Conservation (phyloP, 768 basidiomycete genomes). For the Amanita pseudoporphyria region DNA sequence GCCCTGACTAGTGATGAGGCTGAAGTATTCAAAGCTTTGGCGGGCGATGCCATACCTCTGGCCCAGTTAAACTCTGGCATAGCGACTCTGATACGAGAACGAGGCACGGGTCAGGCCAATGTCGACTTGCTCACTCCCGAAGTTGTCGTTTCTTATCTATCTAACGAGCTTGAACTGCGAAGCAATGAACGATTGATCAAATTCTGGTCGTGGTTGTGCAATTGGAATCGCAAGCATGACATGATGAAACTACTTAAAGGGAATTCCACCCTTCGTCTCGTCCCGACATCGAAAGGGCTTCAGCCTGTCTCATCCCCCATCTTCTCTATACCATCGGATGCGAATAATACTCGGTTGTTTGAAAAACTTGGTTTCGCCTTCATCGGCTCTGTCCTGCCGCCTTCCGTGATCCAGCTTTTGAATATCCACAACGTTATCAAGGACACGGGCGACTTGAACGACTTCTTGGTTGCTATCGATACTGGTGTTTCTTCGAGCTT, state of each 20-base stretch:
- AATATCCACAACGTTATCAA: slow-evolving; percentile 13
- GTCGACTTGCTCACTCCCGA: slow-evolving; percentile 18
- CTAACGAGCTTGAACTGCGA: slow-evolving; percentile 9
- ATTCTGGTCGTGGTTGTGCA: slow-evolving; percentile 36
- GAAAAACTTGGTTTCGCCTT: slow-evolving; percentile 23
- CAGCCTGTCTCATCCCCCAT: slow-evolving; percentile 16
- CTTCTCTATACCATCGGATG: slow-evolving; percentile 19
- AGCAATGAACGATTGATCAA: slow-evolving; percentile 24
- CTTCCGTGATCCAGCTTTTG: slow-evolving; percentile 14
- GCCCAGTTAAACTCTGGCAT: slow-evolving; percentile 16
- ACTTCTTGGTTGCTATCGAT: neutral
- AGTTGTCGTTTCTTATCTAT: slow-evolving; percentile 16
- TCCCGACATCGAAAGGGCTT: slow-evolving; percentile 25
- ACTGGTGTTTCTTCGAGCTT: neutral
- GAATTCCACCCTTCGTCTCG: slow-evolving; percentile 14
- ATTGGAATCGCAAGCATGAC: slow-evolving; percentile 12
- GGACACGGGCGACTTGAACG: neutral
- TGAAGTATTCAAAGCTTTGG: slow-evolving; percentile 15
- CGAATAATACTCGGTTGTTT: slow-evolving; percentile 14
- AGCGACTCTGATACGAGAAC: slow-evolving; percentile 14
- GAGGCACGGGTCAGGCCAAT: slow-evolving; percentile 21
- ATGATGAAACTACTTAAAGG: neutral
- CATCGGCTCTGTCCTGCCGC: slow-evolving; percentile 18
- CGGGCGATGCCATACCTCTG: slow-evolving; percentile 19
- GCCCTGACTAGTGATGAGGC: slow-evolving; percentile 22